Base-by-base conservation (phyloP, 2,329 filamentous ascomycete species). In the Neoscytalidium dimidiatum region DNA sequence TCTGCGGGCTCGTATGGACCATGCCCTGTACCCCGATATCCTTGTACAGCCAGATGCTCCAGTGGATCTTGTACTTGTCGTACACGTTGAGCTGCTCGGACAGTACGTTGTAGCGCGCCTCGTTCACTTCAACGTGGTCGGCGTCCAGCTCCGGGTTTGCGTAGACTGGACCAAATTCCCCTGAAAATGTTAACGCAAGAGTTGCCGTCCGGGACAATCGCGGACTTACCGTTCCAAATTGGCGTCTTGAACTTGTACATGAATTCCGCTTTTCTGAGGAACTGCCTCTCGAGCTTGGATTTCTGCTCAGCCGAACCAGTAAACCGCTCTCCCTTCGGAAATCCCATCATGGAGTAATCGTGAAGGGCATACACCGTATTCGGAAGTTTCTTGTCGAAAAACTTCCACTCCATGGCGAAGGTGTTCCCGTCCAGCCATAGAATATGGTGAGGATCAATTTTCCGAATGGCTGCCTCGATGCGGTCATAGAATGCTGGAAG, bases 111-210 rank as follows among this genome's bases (percentile, higher is more conserved):
- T 79, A 82, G 0, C 82, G 72, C 43, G 80, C 76, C 2, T 70
- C 66, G 60, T 84, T 83, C 11, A 77, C 77, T 21, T 70, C 73
- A 2, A 76, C 75, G 3, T 73, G 74, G 35, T 77, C 72, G 0
- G 69, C 67, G n/a, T 82, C 79, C n/a, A 77, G 74, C 49, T 72
- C 64, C 17, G 74, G 69, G 53, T 77, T 69, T 13, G 81, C 79
- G 67, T 84, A 85, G 0, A 84, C 81, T 0, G 82, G 82, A 0
- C 82, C 84, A 63, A 75, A 76, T 21, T 76, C 73, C n/a, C 83
- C 83, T 66, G 56, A 0, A 31, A 3, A 89, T 84, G 70, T 90
- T 86, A 66, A 90, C 85, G 11, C 86, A 77, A 8, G 85, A 80
- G 3, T 77, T 76, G 2, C 70, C 71, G 4, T 64, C 84, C 86